phyloP scores from a whole-genome alignment of 2,329 filamentous ascomycete species.

The Gnomoniopsis smithogilvyi region DNA sequence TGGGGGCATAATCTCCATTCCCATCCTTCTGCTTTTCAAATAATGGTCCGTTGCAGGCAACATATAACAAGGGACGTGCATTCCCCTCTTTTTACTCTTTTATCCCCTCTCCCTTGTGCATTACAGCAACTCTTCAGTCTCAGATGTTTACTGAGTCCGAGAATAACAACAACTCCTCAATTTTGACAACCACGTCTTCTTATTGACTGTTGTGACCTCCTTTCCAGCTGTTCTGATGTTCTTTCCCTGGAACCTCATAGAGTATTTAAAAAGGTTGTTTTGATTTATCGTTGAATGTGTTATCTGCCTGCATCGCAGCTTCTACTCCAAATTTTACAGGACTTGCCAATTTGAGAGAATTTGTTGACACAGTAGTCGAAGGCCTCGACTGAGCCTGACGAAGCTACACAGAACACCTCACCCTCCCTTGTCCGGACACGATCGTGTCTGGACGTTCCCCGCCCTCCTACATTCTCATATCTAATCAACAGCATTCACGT shows the following conservation, averaged over 20 bases:
- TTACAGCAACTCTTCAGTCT: not conserved
- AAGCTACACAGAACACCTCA: not conserved
- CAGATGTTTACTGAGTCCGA: no score
- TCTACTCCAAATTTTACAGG: not conserved
- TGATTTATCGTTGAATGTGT: not conserved
- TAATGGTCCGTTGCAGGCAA: no score
- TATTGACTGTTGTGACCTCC: not conserved
- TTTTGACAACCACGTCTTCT: not conserved
- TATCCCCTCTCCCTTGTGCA: not conserved
- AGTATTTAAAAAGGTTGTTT: not conserved
- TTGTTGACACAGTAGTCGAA: not conserved
- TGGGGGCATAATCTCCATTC: no score
- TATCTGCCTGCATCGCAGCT: not conserved
- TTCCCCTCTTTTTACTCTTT: no score
- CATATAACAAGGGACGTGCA: no score
- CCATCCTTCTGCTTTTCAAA: no score
- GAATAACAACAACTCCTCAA: no score
- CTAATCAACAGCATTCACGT: not conserved
- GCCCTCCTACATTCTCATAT: not conserved
- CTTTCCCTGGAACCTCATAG: not conserved
- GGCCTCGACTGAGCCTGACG: not conserved
- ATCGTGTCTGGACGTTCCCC: not conserved
- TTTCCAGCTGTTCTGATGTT: not conserved
- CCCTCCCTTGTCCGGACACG: not conserved
- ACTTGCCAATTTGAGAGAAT: not conserved